Base-by-base conservation (phyloP, 345 rosid species). In the Turritis glabra region DNA sequence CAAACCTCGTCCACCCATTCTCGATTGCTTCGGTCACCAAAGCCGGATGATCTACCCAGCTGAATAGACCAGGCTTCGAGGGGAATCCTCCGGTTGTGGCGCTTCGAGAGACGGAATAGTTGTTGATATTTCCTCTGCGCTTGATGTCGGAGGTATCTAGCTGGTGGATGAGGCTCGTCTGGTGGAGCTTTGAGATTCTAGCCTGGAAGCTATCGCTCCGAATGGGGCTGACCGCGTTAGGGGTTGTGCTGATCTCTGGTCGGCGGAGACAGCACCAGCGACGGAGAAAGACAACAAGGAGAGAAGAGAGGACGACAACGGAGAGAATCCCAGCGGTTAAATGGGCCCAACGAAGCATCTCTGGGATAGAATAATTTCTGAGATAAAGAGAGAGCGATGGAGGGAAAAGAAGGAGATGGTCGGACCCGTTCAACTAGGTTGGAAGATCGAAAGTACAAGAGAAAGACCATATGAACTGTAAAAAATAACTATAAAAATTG, bases 1-100 rank as follows among this genome's bases (percentile, higher is more conserved):
- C 96, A 48, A 94, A 94, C 74, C 92, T 75, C 2, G 93, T 84
- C 98, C 97, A 94, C 5, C 98, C 97, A 64, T 86, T 88, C 60
- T 94, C 96, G 3, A 86, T 88, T 0, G 96, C 96, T 62, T 91
- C 96, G 1, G 88, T 80, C 15, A 91, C 73, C 17, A 89, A 85
- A 12, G 84, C 76, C 2, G 95, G 97, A 71, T 94, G 88, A 68
- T 91, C 97, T 43, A 83, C 69, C 98, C 98, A 93, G 64, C 18
- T 77, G 78, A 94, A 94, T 55, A 89, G 59, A 55, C 71, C 71
- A 77, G 80, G 66, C 35, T 77, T 70, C 18, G 27, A 47, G 3
- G 59, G 47, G 17, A 66, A 55, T 38, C 77, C 77, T 33, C 50
- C 59, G 80, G 79, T 76, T n/a, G 78, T 52, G 2, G 82, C 66